Conservation (phyloP, 441 rosid species). For the Brassica hybrid region DNA sequence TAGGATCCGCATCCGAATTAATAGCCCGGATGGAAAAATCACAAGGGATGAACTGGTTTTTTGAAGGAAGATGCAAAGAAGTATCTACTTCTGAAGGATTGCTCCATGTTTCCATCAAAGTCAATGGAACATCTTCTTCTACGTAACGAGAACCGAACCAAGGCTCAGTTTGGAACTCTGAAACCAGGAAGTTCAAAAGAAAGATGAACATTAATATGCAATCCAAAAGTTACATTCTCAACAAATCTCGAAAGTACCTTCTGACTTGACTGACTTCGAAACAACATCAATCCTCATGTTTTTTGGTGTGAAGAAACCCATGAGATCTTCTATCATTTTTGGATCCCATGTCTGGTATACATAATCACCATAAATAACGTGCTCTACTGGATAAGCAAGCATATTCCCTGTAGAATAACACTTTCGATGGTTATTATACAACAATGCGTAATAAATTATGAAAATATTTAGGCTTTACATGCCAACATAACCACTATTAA, state of each 20-base stretch:
- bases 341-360: conserved; percentile 86
- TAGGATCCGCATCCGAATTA: conserved; percentile 39
- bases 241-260: conserved; percentile 53
- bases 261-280: conserved; percentile 66
- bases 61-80: conserved; percentile 74
- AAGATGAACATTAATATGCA: conserved; percentile 6
- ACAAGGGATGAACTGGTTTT: conserved; percentile 85
- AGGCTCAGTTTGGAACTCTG: conserved; percentile 80
- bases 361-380: conserved; percentile 88
- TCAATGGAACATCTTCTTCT: conserved; percentile 76
- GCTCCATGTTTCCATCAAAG: conserved; percentile 78
- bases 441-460: conserved; percentile 12
- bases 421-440: conserved; percentile 20
- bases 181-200: conserved; percentile 33
- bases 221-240: conserved; percentile 12
- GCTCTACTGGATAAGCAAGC: conserved; percentile 83
- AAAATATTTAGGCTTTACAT: conserved; percentile 12
- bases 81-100: conserved; percentile 78
- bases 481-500: conserved; percentile 19
- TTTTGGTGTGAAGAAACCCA: conserved; percentile 78
- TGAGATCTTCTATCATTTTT: conserved; percentile 61
- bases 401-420: conserved; percentile 68
- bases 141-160: conserved; percentile 85
- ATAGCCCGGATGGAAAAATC: conserved; percentile 80
- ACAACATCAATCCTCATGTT: conserved; percentile 96